Evolutionary conservation across 495 filamentous ascomycete species (phyloP).

Genomic region (Daldinia caldariorum): DNA sequence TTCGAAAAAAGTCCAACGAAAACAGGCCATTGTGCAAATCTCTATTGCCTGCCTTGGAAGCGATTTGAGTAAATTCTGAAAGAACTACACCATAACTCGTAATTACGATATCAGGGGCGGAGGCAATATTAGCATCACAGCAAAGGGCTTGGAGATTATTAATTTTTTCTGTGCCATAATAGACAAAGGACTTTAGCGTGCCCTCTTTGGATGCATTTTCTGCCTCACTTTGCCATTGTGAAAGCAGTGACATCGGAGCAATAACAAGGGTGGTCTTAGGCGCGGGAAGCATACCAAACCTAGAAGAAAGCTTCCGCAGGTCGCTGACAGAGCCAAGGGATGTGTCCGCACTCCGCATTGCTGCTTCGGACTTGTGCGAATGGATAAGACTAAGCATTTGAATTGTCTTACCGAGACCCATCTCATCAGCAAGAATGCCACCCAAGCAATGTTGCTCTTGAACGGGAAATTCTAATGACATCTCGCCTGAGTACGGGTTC

Average conservation of each 20-base stretch:
- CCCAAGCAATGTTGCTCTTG: conserved; percentile 96
- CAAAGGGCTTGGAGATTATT: conserved; percentile 80
- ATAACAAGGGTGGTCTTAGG: conserved; percentile 94
- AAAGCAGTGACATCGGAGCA: conserved; percentile 90
- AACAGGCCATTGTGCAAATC: conserved; percentile 78
- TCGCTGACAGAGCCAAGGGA: conserved; percentile 45
- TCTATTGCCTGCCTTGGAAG: conserved; percentile 63
- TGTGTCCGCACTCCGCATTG: conserved; percentile 37
- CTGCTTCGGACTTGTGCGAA: conserved; percentile 73
- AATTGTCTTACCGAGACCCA: conserved; percentile 93
- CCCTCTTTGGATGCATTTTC: conserved; percentile 85
- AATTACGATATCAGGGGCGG: conserved; percentile 88
- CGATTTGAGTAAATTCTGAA: conserved; percentile 83
- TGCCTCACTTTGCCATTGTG: conserved; percentile 97
- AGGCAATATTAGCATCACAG: conserved; percentile 73
- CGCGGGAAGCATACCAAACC: conserved; percentile 68
- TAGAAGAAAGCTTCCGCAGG: conserved; percentile 53
- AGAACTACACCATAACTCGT: conserved; percentile 95
- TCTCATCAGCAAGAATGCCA: conserved; percentile 92
- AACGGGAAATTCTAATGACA: conserved; percentile 89
- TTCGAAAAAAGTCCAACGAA: conserved; percentile 88
- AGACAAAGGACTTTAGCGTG: conserved; percentile 82
- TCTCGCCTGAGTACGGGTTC: conserved; percentile 94
- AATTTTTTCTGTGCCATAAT: conserved; percentile 88
- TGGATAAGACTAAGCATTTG: conserved; percentile 97